phyloP scores from a whole-genome alignment of 768 basidiomycete genomes.

The Cyathus striatus region DNA sequence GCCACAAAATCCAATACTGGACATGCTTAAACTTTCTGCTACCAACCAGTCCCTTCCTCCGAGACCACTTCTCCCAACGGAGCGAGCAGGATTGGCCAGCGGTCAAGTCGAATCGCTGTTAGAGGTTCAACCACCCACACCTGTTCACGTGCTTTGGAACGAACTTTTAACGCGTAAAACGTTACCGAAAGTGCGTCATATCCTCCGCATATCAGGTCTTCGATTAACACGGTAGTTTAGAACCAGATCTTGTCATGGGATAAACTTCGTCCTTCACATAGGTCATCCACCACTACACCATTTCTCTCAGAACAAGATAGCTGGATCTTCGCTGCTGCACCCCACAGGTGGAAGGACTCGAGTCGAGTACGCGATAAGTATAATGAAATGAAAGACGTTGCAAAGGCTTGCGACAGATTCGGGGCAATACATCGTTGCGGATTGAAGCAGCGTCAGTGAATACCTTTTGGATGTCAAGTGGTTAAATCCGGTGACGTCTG shows the following conservation, averaged over 20 bases:
- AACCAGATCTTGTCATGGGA: slow-evolving; percentile 63
- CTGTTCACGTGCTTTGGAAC: slow-evolving; percentile 13
- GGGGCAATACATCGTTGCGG: too few species aligned
- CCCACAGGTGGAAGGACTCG: slow-evolving; percentile 62
- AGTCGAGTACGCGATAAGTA: too few species aligned
- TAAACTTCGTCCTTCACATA: slow-evolving; percentile 32
- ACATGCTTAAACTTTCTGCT: slow-evolving; percentile 35
- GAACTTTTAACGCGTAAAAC: slow-evolving; percentile 5
- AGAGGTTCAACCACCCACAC: too few species aligned
- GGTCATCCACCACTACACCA: slow-evolving; percentile 32
- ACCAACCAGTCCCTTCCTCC: slow-evolving; percentile 11
- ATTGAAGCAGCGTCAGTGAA: too few species aligned
- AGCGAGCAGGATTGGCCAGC: slow-evolving; percentile 19
- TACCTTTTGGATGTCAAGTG: too few species aligned
- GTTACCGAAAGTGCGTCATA: slow-evolving; percentile 1
- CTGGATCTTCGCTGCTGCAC: slow-evolving; percentile 47
- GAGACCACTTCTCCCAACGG: slow-evolving; percentile 17
- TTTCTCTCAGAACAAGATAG: slow-evolving; percentile 69
- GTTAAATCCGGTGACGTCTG: too few species aligned
- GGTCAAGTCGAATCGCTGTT: too few species aligned
- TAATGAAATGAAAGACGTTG: too few species aligned
- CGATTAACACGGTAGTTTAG: too few species aligned
- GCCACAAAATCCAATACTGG: slow-evolving; percentile 77
- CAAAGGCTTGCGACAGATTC: too few species aligned
- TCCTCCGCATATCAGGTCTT: neutral